A percentile compares a stretch with the other conserved stretches of the same genome.
Evolutionary conservation across 2,329 filamentous ascomycete genomes (phyloP).

Genomic region (Trichoderma brevicompactum): DNA sequence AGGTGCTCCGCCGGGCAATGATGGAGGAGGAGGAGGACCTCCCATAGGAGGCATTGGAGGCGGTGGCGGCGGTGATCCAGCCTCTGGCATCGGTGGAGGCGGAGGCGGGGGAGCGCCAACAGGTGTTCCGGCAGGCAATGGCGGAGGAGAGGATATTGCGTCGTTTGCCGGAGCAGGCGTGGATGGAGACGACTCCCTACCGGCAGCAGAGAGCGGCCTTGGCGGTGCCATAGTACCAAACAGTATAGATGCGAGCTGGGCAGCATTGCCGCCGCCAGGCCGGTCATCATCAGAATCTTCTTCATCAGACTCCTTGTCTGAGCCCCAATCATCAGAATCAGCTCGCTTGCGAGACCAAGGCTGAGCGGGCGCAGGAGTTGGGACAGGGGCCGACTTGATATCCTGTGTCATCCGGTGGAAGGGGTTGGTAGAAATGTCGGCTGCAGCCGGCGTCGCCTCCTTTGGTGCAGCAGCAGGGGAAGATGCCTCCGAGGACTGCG

Average conservation of each 20-base stretch:
- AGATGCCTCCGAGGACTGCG: constrained; percentile 62
- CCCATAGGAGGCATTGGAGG: constrained; percentile 37
- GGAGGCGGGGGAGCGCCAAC: constrained; percentile 38
- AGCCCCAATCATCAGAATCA: constrained; percentile 79
- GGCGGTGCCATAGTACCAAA: constrained; percentile 98
- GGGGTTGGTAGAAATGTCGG: constrained; percentile 83
- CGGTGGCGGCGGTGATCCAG: constrained; percentile 36
- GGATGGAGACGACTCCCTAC: constrained; percentile 62
- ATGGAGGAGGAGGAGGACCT: constrained; percentile 41
- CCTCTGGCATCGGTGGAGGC: constrained; percentile 38
- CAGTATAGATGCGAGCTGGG: constrained; percentile 89
- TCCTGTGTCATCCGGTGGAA: constrained; percentile 86
- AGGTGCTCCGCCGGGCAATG: constrained; percentile 44
- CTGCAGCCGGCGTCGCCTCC: constrained; percentile 47
- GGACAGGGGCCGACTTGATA: constrained; percentile 49
- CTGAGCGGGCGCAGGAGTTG: constrained; percentile 53
- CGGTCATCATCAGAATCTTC: constrained; percentile 78
- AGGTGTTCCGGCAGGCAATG: constrained; percentile 41
- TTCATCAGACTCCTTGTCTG: constrained; percentile 65
- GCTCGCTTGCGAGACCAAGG: constrained; percentile 59
- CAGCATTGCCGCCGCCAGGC: constrained; percentile 80
- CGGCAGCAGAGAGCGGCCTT: constrained; percentile 81
- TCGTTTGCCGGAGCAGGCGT: constrained; percentile 48
- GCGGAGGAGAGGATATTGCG: constrained; percentile 47
- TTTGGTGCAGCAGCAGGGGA: constrained; percentile 53